Conservation (phyloP, 2,329 filamentous ascomycete species). For the Arthroderma sp. region DNA sequence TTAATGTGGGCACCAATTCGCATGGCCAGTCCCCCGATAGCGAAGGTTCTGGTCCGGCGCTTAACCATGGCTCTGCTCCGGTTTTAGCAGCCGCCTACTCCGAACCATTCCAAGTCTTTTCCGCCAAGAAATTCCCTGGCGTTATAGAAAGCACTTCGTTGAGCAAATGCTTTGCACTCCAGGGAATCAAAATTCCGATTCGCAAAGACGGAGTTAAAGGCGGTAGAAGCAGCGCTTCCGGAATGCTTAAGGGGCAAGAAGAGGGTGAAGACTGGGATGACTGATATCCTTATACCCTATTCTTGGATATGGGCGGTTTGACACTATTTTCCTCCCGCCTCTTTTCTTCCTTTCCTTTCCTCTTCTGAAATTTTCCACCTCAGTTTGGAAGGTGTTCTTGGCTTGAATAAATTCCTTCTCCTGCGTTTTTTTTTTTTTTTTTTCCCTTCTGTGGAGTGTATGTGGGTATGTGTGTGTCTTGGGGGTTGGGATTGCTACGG, state of each 20-base stretch:
- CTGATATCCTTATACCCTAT: background rate
- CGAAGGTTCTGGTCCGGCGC: constrained; percentile 22
- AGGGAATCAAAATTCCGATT: constrained; percentile 95
- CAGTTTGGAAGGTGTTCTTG: too few relatives aligned
- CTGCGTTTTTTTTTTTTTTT: too few relatives aligned
- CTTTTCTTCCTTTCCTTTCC: too few relatives aligned
- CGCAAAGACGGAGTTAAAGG: constrained; percentile 61
- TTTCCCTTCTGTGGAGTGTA: too few relatives aligned
- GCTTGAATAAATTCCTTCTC: too few relatives aligned
- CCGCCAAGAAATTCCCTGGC: constrained; percentile 94
- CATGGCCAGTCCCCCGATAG: constrained; percentile 15
- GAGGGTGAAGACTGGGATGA: constrained; percentile 12
- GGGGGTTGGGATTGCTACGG: too few relatives aligned
- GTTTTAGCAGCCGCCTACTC: constrained; percentile 79
- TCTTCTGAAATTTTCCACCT: too few relatives aligned
- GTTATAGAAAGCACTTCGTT: constrained; percentile 86
- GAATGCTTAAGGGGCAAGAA: constrained; percentile 33
- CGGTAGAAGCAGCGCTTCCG: constrained; percentile 19
- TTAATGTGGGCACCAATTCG: constrained; percentile 56
- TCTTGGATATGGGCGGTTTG: background rate
- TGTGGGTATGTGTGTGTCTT: too few relatives aligned
- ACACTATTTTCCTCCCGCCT: too few relatives aligned
- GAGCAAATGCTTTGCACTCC: constrained; percentile 82
- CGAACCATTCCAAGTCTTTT: constrained; percentile 83
- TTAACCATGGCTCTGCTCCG: constrained; percentile 65